These are phyloP conservation scores for Ustilaginoidea virens DNA, from an alignment of 2,329 filamentous ascomycete genomes.

Conservation along the genomic window DNA sequence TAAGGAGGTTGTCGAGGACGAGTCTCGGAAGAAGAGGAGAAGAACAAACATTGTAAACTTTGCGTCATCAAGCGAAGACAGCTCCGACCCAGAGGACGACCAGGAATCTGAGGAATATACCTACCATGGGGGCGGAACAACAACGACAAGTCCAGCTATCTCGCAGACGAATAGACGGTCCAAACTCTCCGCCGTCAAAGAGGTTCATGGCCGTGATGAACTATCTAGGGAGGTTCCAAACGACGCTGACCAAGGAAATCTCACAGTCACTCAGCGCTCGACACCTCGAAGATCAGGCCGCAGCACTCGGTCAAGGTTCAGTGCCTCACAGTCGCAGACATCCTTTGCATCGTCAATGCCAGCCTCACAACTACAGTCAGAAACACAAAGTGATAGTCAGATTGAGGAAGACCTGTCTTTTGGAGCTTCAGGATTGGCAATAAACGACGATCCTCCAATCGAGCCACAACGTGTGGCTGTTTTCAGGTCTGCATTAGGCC, in stretches of 20 bases:
- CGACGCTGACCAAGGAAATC: neutral
- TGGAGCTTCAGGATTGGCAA: slow-evolving; percentile 25
- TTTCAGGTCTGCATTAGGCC: slow-evolving; percentile 72
- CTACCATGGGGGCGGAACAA: slow-evolving; percentile 27
- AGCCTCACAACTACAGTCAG: slow-evolving; percentile 48
- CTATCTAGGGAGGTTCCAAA: neutral
- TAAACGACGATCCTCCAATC: slow-evolving; percentile 33
- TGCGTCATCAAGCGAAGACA: slow-evolving; percentile 38
- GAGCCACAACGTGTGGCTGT: slow-evolving; percentile 46
- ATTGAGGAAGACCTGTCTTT: slow-evolving; percentile 30
- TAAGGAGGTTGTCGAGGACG: slow-evolving; percentile 75
- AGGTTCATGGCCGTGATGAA: slow-evolving; percentile 17
- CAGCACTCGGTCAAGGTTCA: slow-evolving; percentile 19
- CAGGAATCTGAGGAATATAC: slow-evolving; percentile 42
- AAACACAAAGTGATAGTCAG: slow-evolving; percentile 25
- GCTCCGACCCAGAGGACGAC: slow-evolving; percentile 27
- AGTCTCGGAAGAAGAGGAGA: slow-evolving; percentile 72
- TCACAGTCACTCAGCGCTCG: slow-evolving; percentile 4
- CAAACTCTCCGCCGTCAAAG: slow-evolving; percentile 7
- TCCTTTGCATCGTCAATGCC: slow-evolving; percentile 71
- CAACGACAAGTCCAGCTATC: slow-evolving; percentile 11
- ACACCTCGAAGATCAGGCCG: slow-evolving; percentile 28
- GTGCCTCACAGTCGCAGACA: slow-evolving; percentile 28
- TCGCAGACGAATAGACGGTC: slow-evolving; percentile 1
- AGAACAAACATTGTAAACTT: slow-evolving; percentile 45